phyloP scores from a whole-genome alignment of 78 protist genomes.

The Dictyostelium purpureum region DNA sequence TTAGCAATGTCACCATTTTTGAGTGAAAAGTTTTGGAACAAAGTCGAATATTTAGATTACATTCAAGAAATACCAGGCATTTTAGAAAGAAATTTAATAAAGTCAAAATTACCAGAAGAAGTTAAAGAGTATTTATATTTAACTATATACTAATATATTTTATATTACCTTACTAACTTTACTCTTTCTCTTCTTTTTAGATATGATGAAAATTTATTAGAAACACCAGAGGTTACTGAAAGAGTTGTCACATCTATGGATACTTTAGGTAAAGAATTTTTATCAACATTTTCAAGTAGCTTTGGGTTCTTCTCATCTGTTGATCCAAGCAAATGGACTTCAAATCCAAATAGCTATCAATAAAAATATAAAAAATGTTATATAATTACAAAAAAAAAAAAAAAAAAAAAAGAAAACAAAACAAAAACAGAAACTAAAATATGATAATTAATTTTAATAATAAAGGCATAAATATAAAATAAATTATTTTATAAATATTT shows the following conservation, averaged over 20 bases:
- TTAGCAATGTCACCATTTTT: conserved; percentile 75
- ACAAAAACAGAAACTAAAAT: not conserved
- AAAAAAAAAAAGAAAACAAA: not conserved
- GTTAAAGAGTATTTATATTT: not conserved
- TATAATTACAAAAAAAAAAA: not conserved
- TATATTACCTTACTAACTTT: too few species aligned
- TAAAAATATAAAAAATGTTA: too few species aligned
- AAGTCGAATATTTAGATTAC: conserved; percentile 50
- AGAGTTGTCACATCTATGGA: conserved; percentile 46
- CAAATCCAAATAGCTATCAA: not conserved
- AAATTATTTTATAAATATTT: too few species aligned
- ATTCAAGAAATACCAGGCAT: conserved; percentile 57
- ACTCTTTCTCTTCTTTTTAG: too few species aligned
- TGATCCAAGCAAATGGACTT: conserved; percentile 34
- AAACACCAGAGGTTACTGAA: conserved; percentile 55
- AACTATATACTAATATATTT: too few species aligned
- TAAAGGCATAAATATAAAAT: too few species aligned
- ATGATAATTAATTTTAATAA: too few species aligned
- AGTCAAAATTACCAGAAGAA: not conserved
- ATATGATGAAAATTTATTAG: conserved; percentile 23
- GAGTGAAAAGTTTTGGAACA: conserved; percentile 76
- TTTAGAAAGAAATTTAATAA: not conserved
- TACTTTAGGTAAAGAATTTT: conserved; percentile 53
- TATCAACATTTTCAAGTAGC: conserved; percentile 43
- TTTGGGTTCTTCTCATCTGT: not conserved